Evolutionary conservation across 208 protist species (phyloP).

Genomic region (Leishmania lainsoni): DNA sequence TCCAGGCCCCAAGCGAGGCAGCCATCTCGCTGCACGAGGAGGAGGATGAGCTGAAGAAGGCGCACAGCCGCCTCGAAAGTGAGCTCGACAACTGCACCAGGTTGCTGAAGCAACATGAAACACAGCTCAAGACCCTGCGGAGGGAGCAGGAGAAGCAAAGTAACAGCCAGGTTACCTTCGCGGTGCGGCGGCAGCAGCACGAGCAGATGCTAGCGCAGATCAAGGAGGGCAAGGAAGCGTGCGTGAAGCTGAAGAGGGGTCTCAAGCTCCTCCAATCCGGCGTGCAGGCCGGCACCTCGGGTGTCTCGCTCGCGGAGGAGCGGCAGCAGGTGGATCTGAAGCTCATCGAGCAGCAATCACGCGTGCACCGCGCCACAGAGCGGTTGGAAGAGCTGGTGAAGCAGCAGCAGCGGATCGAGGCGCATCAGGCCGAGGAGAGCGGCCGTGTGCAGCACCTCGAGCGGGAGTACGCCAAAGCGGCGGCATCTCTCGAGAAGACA

Average conservation of each 20-base stretch:
- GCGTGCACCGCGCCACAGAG: conserved; percentile 50
- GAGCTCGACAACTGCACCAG: conserved; percentile 46
- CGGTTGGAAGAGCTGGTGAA: conserved; percentile 41
- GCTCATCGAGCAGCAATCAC: conserved; percentile 55
- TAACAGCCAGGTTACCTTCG: conserved; percentile 48
- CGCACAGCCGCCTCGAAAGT: conserved; percentile 48
- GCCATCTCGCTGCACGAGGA: conserved; percentile 67
- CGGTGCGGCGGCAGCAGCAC: conserved; percentile 37
- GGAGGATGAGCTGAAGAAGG: conserved; percentile 61
- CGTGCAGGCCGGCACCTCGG: conserved; percentile 75
- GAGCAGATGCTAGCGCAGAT: conserved; percentile 57
- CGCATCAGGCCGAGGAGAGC: conserved; percentile 45
- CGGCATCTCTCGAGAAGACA: conserved; percentile 38
- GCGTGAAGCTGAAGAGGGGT: conserved; percentile 67
- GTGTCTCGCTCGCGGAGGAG: conserved; percentile 83
- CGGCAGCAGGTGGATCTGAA: conserved; percentile 63
- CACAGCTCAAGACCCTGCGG: conserved; percentile 43
- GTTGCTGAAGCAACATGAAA: conserved; percentile 54
- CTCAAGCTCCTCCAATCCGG: conserved; percentile 80
- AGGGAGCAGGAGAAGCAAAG: conserved; percentile 58
- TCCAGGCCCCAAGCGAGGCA: conserved; percentile 58
- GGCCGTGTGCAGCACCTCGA: conserved; percentile 38
- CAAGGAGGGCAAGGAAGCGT: conserved; percentile 42
- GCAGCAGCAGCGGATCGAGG: conserved; percentile 50
- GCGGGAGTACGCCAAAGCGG: conserved; percentile 34